These are phyloP conservation scores for Apiotrichum laibachii DNA, from an alignment of 1,284 basidiomycete species.

Conservation along the genomic window DNA sequence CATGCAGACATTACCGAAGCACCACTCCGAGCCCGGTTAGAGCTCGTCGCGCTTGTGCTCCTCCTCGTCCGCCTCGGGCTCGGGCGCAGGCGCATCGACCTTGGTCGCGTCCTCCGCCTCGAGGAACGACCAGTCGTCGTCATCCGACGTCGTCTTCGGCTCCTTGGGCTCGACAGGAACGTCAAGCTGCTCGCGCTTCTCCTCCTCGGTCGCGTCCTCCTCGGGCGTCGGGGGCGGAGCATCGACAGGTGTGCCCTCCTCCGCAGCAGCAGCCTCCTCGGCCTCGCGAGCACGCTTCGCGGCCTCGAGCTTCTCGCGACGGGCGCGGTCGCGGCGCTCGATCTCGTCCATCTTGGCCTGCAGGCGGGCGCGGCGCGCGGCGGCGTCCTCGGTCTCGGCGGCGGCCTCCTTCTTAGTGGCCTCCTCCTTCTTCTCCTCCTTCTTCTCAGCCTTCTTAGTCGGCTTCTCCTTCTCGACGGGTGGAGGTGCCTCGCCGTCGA, in stretches of 20 bases:
- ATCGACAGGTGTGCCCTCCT: slow-evolving; percentile 12
- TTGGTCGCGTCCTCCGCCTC: background rate
- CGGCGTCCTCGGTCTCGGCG: slow-evolving; percentile 17
- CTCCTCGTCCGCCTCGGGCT: slow-evolving; percentile 5
- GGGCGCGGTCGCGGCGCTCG: slow-evolving; percentile 37
- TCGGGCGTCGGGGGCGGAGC: slow-evolving; percentile 16
- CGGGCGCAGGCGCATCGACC: slow-evolving; percentile 3
- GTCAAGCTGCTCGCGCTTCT: background rate
- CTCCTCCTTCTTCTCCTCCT: slow-evolving; percentile 7
- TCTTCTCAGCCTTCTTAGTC: slow-evolving; percentile 1
- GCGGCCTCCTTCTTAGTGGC: slow-evolving; percentile 11
- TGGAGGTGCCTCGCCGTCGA: background rate
- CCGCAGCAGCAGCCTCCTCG: background rate
- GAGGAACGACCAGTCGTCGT: background rate
- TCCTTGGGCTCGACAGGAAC: slow-evolving; percentile 2
- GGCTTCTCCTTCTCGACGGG: slow-evolving; percentile 6
- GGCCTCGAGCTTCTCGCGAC: slow-evolving; percentile 38
- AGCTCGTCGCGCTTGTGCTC: slow-evolving; percentile 16
- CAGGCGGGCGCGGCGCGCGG: slow-evolving; percentile 27
- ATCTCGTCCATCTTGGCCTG: slow-evolving; percentile 45
- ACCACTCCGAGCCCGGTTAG: background rate
- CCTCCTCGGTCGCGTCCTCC: slow-evolving; percentile 2
- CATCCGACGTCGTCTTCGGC: slow-evolving; percentile 4
- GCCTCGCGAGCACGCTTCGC: slow-evolving; percentile 11
- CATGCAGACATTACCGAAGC: background rate